Evolutionary conservation across 1,284 basidiomycete species (phyloP).

Genomic region (Tetrapyrgos nigripes): DNA sequence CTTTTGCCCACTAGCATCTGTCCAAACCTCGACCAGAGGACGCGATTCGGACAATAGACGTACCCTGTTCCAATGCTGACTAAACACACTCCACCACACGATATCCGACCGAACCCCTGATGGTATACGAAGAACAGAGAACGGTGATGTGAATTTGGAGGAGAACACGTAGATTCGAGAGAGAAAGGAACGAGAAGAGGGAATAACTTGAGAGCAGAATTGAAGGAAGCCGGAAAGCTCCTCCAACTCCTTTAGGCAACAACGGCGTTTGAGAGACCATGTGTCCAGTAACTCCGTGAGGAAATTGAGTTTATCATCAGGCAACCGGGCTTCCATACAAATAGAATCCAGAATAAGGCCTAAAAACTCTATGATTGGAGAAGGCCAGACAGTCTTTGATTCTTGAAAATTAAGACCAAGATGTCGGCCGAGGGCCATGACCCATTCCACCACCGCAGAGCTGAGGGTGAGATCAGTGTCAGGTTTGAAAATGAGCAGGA

Average conservation of each 20-base stretch:
- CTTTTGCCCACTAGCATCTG: slow-evolving; percentile 36
- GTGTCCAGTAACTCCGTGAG: slow-evolving; percentile 20
- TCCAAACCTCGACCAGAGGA: slow-evolving; percentile 23
- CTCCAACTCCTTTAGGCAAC: slow-evolving; percentile 25
- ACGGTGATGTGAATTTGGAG: slow-evolving; percentile 27
- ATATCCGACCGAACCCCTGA: slow-evolving; percentile 21
- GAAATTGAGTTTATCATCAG: slow-evolving; percentile 29
- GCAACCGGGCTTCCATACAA: slow-evolving; percentile 38
- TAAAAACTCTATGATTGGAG: slow-evolving; percentile 33
- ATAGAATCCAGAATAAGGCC: slow-evolving; percentile 37
- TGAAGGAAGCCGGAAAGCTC: slow-evolving; percentile 34
- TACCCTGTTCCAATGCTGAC: slow-evolving; percentile 37
- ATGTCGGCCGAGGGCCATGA: slow-evolving; percentile 21
- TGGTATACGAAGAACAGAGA: slow-evolving; percentile 26
- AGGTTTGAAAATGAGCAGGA: slow-evolving; percentile 22
- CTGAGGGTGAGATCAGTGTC: neutral
- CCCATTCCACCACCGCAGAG: slow-evolving; percentile 28
- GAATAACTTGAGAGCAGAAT: slow-evolving; percentile 40
- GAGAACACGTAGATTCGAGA: slow-evolving; percentile 32
- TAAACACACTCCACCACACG: slow-evolving; percentile 35
- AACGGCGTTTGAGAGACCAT: slow-evolving; percentile 18
- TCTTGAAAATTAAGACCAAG: slow-evolving; percentile 35
- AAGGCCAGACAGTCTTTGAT: slow-evolving; percentile 31
- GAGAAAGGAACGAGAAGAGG: slow-evolving; percentile 33
- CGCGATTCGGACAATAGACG: slow-evolving; percentile 25